A percentile compares a stretch with the other conserved stretches of the same genome.
These are phyloP conservation scores for Thecaphora thlaspeos DNA, from an alignment of 1,284 basidiomycete genomes.

Conservation along the genomic window DNA sequence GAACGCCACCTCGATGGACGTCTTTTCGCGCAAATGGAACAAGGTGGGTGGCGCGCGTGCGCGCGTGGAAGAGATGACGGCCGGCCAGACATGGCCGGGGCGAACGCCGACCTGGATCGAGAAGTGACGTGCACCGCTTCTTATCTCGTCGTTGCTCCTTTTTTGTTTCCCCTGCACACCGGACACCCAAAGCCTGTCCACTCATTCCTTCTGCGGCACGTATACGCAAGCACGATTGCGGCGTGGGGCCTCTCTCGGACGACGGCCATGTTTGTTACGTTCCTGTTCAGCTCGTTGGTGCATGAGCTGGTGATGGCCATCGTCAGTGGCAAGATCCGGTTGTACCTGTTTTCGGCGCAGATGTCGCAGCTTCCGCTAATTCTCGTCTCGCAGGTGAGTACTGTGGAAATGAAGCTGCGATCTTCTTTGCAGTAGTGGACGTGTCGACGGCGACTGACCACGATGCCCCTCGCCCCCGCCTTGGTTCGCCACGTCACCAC, in stretches of 20 bases:
- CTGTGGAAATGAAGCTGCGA: too few species aligned
- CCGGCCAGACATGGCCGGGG: too few species aligned
- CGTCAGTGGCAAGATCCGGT: slow-evolving; percentile 56
- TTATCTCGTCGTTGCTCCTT: too few species aligned
- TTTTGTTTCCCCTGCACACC: neutral
- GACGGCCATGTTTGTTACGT: slow-evolving; percentile 85
- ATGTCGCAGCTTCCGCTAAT: slow-evolving; percentile 92
- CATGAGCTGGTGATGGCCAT: slow-evolving; percentile 94
- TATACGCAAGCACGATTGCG: slow-evolving; percentile 79
- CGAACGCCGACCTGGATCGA: too few species aligned
- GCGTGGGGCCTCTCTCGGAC: slow-evolving; percentile 73
- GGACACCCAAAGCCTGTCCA: slow-evolving; percentile 64
- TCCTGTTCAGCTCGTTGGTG: slow-evolving; percentile 65
- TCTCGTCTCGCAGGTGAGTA: slow-evolving; percentile 69
- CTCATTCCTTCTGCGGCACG: slow-evolving; percentile 87
- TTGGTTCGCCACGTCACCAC: too few species aligned
- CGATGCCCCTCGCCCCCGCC: too few species aligned
- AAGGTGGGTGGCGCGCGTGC: slow-evolving; percentile 13
- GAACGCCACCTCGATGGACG: slow-evolving; percentile 95
- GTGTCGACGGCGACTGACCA: too few species aligned
- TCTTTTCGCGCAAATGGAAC: slow-evolving; percentile 65
- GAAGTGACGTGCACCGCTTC: too few species aligned
- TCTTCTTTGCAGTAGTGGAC: slow-evolving; percentile 6
- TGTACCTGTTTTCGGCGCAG: slow-evolving; percentile 61
- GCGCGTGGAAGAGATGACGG: too few species aligned